phyloP scores from a whole-genome alignment of 371 early-diverging fungal species.

The Actinomucor elegans region DNA sequence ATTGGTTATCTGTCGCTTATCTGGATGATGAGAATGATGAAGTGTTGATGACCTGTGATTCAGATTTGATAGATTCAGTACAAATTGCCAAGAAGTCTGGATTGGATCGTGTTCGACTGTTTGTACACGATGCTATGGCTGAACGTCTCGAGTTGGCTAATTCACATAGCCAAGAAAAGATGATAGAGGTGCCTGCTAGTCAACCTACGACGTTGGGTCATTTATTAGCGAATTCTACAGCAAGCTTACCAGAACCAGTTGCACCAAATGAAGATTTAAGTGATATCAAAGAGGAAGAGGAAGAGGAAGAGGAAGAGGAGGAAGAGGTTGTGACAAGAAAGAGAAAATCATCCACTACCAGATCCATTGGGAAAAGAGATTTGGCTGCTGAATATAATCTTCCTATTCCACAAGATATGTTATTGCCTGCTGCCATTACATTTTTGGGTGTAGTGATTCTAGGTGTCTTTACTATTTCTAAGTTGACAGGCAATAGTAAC shows the following conservation, averaged over 20 bases:
- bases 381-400: conserved; percentile 20
- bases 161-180: neutral
- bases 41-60: conserved; percentile 72
- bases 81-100: conserved; percentile 72
- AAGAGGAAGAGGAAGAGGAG: conserved; percentile 6
- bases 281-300: neutral
- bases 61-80: conserved; percentile 81
- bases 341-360: neutral
- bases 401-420: conserved; percentile 51
- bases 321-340: neutral
- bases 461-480: conserved; percentile 54
- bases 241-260: too few species aligned
- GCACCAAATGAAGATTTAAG: neutral
- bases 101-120: conserved; percentile 72
- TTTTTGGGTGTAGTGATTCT: conserved; percentile 56
- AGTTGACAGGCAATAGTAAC: conserved; percentile 20
- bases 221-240: neutral
- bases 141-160: conserved; percentile 5
- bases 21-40: conserved; percentile 87
- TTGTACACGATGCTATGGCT: conserved; percentile 36
- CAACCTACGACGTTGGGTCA: conserved; percentile 18
- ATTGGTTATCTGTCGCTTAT: conserved; percentile 71
- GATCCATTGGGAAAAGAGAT: conserved; percentile 3
- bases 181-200: conserved; percentile 8
- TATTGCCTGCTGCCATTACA: conserved; percentile 60